Base-by-base conservation (phyloP, 129 eudicot genomes). In the Centrapalus pauciflorus region DNA sequence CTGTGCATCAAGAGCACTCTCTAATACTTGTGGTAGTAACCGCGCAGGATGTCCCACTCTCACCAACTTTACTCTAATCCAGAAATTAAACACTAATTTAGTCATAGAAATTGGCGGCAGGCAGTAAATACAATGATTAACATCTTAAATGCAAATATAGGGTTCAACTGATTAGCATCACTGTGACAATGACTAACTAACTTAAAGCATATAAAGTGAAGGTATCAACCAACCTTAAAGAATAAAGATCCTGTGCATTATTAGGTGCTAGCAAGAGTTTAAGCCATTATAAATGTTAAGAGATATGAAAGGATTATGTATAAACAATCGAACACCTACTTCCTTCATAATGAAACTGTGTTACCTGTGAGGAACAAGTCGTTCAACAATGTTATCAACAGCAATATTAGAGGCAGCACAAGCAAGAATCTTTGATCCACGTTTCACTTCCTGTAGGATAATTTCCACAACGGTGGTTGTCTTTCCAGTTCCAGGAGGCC, bases 401-500 rank as follows among this genome's bases (percentile, higher is more conserved):
- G 98, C 98, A 55, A 93, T 93, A 66, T 93, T 93, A 57, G 98
- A 93, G 30, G 98, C 98, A 52, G 98, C 98, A 86, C 95, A 93
- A 52, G 95, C 96, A 80, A 93, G 98, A 78, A 93, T 82, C 80
- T 89, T 93, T 51, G 96, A 93, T 17, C 98, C 98, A 61, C 96
- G 92, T 72, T 93, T 93, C 58, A 93, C 95, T 89, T 93, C 98
- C 55, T 93, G 98, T 55, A 93, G 61, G 45, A 93, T 88, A 29
- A 93, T 86, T 77, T 93, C 98, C 69, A 93, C 92, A 14, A 93
- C 96, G 24, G 98, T 93, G 10, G 98, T 93, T 29, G 98, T 93
- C 75, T 93, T 93, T 55, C 98, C 98, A 55, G 98, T 93, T 78
- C 98, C 98, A 89, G 98, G 98, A 75, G 98, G 98, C 32, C 98